Conservation (phyloP, 441 rosid species). For the Erodium chrysanthum region DNA sequence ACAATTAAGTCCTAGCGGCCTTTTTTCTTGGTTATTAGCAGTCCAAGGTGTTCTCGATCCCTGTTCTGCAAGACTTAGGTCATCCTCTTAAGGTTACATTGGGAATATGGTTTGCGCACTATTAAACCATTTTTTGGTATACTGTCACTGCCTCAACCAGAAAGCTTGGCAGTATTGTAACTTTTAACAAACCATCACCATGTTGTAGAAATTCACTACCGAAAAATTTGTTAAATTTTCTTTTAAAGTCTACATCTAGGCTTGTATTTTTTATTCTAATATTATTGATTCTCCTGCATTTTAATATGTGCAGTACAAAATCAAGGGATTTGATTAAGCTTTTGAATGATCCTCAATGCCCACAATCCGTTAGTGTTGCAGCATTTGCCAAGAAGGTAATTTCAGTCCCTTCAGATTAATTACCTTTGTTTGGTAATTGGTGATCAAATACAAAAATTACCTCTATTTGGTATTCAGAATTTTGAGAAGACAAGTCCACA, state of each 20-base stretch:
- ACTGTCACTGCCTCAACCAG: not conserved
- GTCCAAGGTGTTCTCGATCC: no score
- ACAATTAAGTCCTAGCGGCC: not conserved
- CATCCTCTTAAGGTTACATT: not conserved
- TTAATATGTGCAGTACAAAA: conserved; percentile 49
- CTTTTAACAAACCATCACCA: not conserved
- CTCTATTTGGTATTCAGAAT: not conserved
- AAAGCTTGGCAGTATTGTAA: not conserved
- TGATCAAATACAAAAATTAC: no score
- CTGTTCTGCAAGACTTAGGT: no score
- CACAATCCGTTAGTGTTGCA: conserved; percentile 55
- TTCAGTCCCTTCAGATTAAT: conserved; percentile 4
- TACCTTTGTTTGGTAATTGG: not conserved
- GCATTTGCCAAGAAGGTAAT: conserved; percentile 71
- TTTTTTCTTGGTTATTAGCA: not conserved
- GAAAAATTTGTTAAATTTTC: not conserved
- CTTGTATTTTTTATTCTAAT: not conserved
- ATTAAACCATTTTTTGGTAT: not conserved
- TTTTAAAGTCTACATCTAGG: not conserved
- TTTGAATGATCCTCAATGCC: conserved; percentile 53
- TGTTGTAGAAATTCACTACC: not conserved
- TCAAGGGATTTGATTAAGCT: conserved; percentile 53
- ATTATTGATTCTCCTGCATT: not conserved
- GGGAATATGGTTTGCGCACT: not conserved
- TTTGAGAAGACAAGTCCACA: not conserved